These are phyloP conservation scores for Apophysomyces ossiformis DNA, from an alignment of 371 early-diverging fungal genomes.

Conservation along the genomic window DNA sequence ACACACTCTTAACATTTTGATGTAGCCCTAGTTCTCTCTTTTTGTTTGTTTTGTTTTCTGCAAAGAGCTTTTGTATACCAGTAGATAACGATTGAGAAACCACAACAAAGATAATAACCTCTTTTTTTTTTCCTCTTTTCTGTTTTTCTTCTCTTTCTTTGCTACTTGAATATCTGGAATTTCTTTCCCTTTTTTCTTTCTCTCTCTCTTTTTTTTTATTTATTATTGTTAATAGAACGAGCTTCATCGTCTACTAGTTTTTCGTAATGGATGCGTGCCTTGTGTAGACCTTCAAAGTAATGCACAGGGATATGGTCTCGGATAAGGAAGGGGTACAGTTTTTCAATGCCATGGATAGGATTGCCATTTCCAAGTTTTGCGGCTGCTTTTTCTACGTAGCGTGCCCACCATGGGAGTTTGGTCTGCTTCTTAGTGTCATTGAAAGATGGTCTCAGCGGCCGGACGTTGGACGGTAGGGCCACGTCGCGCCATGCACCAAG, in stretches of 20 bases:
- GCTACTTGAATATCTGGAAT: neutral
- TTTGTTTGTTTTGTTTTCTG: slow-evolving; percentile 9
- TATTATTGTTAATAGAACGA: neutral
- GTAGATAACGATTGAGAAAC: slow-evolving; percentile 9
- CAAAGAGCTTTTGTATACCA: slow-evolving; percentile 7
- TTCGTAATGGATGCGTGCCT: neutral
- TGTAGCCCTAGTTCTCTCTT: slow-evolving; percentile 10
- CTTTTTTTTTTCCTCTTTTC: neutral
- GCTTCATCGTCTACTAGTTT: neutral
- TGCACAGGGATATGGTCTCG: slow-evolving; percentile 24
- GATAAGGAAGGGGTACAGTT: slow-evolving; percentile 23
- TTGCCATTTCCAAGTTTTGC: neutral
- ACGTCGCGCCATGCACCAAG: slow-evolving; percentile 12
- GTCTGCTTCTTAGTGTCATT: neutral
- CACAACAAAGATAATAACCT: slow-evolving; percentile 1
- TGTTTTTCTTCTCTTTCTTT: neutral
- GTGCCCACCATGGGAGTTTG: slow-evolving; percentile 1
- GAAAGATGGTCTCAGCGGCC: neutral
- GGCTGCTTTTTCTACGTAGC: neutral
- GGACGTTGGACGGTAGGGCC: neutral
- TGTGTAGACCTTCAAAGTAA: slow-evolving; percentile 20
- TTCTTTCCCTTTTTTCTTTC: neutral
- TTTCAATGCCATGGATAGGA: slow-evolving; percentile 20
- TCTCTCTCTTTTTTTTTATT: neutral
- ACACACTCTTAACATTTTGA: slow-evolving; percentile 1